These are phyloP conservation scores for Fusarium illudens DNA, from an alignment of 2,329 filamentous ascomycete species.

Conservation along the genomic window DNA sequence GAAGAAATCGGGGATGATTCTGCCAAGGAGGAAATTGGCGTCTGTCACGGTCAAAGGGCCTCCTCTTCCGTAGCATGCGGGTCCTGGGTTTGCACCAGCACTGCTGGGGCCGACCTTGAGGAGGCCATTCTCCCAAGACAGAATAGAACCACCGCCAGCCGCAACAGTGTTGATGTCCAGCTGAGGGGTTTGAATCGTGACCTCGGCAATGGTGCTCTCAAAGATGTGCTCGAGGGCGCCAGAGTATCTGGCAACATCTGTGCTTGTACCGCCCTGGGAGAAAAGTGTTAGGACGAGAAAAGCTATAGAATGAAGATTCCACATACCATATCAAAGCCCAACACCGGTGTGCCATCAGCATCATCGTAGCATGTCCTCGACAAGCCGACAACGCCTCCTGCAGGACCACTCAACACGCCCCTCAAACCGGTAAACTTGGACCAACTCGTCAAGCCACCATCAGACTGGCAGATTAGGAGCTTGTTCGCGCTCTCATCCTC, in stretches of 20 bases:
- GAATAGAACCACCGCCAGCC: conserved; percentile 58
- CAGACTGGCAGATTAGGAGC: conserved; percentile 43
- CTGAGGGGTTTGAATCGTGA: conserved; percentile 76
- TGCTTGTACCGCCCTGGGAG: conserved; percentile 70
- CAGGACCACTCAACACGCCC: conserved; percentile 41
- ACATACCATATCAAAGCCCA: conserved; percentile 42
- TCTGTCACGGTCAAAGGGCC: conserved; percentile 78
- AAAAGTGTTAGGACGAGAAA: background rate
- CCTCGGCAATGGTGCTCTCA: conserved; percentile 74
- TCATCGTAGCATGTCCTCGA: conserved; percentile 41
- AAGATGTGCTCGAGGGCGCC: conserved; percentile 77
- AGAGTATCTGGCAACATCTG: conserved; percentile 74
- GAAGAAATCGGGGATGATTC: conserved; percentile 68
- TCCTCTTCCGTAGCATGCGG: conserved; percentile 75
- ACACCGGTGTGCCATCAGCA: conserved; percentile 33
- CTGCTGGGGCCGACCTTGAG: conserved; percentile 77
- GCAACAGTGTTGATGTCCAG: conserved; percentile 78
- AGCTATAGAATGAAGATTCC: background rate
- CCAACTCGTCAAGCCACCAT: conserved; percentile 42
- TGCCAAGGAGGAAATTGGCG: conserved; percentile 73
- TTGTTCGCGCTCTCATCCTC: conserved; percentile 42
- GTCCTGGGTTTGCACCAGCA: conserved; percentile 75
- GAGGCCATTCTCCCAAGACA: conserved; percentile 75
- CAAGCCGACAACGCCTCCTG: conserved; percentile 41
- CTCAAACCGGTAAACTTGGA: conserved; percentile 41